Conservation (phyloP, 2,329 filamentous ascomycete genomes). For the Nothomitra cinnamomea region DNA sequence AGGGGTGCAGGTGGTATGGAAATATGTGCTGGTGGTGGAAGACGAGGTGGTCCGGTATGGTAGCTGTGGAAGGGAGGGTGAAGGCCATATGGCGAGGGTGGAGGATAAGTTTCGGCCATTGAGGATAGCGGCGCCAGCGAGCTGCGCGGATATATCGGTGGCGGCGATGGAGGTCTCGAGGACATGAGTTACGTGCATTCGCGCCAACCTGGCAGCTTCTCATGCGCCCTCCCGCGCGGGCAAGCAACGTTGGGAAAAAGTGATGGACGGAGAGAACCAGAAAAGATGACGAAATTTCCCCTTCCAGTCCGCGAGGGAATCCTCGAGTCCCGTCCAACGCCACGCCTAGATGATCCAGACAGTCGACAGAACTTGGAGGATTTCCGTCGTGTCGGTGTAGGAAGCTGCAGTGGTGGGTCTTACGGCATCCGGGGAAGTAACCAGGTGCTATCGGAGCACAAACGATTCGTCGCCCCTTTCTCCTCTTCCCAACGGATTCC, state of each 20-base stretch:
- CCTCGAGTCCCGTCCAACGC: background rate
- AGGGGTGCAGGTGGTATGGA: slow-evolving; percentile 4
- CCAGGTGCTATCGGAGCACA: background rate
- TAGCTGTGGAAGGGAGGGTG: slow-evolving; percentile 1
- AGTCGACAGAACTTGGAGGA: background rate
- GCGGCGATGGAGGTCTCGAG: slow-evolving; percentile 6
- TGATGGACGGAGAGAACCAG: background rate
- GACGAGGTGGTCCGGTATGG: slow-evolving; percentile 3
- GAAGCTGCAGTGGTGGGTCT: background rate
- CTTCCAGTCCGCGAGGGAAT: background rate
- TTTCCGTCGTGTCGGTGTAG: background rate
- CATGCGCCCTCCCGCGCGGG: slow-evolving; percentile 2
- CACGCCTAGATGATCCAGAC: background rate
- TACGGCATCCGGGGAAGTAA: background rate
- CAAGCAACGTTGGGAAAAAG: background rate
- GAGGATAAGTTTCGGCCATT: background rate
- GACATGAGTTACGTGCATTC: slow-evolving; percentile 7
- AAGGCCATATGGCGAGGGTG: slow-evolving; percentile 2
- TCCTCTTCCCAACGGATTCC: background rate
- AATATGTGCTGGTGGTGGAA: slow-evolving; percentile 1
- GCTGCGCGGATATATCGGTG: slow-evolving; percentile 5
- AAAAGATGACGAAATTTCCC: background rate
- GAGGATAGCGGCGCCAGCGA: background rate
- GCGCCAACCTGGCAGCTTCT: slow-evolving; percentile 3
- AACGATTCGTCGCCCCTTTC: background rate